Percentiles rank a stretch among this genome's conserved stretches.
phyloP scores from a whole-genome alignment of 352 stramenopile species.

The Globisporangium middletonii region DNA sequence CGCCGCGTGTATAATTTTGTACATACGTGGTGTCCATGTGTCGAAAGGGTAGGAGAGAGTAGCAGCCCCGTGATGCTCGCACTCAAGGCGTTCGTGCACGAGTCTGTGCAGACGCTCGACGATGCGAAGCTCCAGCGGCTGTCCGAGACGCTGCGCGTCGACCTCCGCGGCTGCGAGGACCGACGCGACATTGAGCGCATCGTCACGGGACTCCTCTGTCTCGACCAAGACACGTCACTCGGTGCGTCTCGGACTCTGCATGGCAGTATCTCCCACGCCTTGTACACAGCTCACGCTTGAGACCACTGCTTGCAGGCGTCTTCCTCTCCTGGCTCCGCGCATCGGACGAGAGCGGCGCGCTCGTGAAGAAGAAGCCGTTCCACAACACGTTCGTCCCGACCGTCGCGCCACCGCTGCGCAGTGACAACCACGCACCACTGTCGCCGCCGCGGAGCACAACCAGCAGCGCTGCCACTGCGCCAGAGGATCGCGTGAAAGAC shows the following conservation, averaged over 20 bases:
- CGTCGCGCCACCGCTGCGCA: slow-evolving; percentile 15
- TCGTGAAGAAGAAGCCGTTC: slow-evolving; percentile 36
- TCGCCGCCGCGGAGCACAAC: neutral
- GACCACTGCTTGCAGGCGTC: slow-evolving; percentile 17
- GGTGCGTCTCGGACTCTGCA: slow-evolving; percentile 9
- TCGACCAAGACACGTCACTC: slow-evolving; percentile 69
- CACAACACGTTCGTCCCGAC: slow-evolving; percentile 60
- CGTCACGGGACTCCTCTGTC: slow-evolving; percentile 51
- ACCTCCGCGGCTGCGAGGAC: slow-evolving; percentile 49
- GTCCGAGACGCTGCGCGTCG: slow-evolving; percentile 55
- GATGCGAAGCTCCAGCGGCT: slow-evolving; percentile 34
- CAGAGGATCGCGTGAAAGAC: slow-evolving; percentile 28
- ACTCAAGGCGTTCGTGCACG: slow-evolving; percentile 59
- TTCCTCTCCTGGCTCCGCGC: slow-evolving; percentile 65
- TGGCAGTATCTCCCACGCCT: too few species aligned
- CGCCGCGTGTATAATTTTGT: too few species aligned
- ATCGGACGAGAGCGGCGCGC: slow-evolving; percentile 19
- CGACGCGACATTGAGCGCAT: slow-evolving; percentile 54
- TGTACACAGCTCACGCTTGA: neutral
- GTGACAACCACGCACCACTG: neutral
- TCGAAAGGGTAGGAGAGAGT: too few species aligned
- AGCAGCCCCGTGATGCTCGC: slow-evolving; percentile 29
- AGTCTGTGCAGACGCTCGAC: slow-evolving; percentile 52
- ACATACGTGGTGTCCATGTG: too few species aligned
- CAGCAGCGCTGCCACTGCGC: neutral